These are phyloP conservation scores for Ganoderma leucocontextum DNA, from an alignment of 1,284 basidiomycete species.

Conservation along the genomic window DNA sequence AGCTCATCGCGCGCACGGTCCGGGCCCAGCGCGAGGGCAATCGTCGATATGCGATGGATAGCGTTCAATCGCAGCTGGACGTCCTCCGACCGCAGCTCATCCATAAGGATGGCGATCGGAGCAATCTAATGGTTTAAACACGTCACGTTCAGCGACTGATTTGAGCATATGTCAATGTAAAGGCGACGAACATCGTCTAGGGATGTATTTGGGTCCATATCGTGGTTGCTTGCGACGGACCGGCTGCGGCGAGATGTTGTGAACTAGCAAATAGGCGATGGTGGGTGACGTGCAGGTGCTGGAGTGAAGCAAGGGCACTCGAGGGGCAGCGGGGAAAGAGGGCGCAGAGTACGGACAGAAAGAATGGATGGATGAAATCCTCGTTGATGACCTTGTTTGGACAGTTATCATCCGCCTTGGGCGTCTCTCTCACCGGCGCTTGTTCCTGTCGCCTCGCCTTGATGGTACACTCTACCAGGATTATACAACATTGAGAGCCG, in stretches of 20 bases:
- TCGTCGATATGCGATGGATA: conserved; percentile 98
- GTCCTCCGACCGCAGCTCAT: conserved; percentile 96
- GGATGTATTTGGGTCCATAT: conserved; percentile 32
- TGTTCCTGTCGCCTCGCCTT: background rate
- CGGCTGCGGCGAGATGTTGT: conserved; percentile 1
- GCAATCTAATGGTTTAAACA: conserved; percentile 62
- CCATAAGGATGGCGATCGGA: conserved; percentile 90
- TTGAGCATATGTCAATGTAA: background rate
- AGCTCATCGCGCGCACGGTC: conserved; percentile 97
- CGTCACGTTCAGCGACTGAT: background rate
- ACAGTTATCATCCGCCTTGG: background rate
- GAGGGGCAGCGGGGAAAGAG: conserved; percentile 6
- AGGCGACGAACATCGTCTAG: conserved; percentile 26
- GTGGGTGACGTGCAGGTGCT: conserved; percentile 5
- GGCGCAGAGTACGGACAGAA: conserved; percentile 21
- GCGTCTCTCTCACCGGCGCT: background rate
- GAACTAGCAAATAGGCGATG: background rate
- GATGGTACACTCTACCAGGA: no score
- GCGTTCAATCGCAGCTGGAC: conserved; percentile 95
- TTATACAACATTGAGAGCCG: background rate
- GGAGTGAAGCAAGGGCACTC: conserved; percentile 6
- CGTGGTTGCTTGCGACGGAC: conserved; percentile 14
- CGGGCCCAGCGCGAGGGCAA: conserved; percentile 95
- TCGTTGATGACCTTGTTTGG: conserved; percentile 39
- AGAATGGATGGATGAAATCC: conserved; percentile 34